Evolutionary conservation across 176 grass and related monocot species (phyloP), one percentile per base, ranked within the genome.

Genomic region (Cenchrus purpureus): DNA sequence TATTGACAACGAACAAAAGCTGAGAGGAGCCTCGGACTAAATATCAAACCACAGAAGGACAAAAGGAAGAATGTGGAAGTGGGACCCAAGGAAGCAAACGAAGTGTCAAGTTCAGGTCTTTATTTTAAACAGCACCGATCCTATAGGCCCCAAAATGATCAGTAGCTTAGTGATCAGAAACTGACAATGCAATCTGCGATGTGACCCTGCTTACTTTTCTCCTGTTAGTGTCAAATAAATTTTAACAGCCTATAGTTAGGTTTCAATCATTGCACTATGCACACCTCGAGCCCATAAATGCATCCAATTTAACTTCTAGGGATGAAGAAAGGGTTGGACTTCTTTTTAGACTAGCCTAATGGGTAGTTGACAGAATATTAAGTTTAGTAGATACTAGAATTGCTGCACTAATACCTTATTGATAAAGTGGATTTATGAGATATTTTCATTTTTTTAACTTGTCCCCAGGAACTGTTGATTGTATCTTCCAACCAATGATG

Each of bases 31-130:
- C 53, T 8, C 57, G 69, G 68, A 86, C 85, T 57, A 74, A 60
- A 84, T 25, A 84, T 53, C 40, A 56, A 84, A 82, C 12, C 64
- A 73, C 22, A 37, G 8, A 44, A 49, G 66, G 84, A 83, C 84
- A 90, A 52, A 57, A 17, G 43, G 59, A 90, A 79, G 73, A 86
- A 90, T 82, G 49, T 57, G 56, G 48, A 40, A 31, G 19, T 5
- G 50, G 40, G 25, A 43, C 78, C 72, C 79, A 89, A 78, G 65
- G 55, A 86, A 72, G 65, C 25, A 65, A 73, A 82, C 25, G 59
- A 82, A 63, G 55, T 71, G 8, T 37, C 62, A 65, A 86, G 11
- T 73, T 29, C 58, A 51, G 11, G 81, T 65, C 43, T 64, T 81
- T 86, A 73, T 67, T 74, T 78, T 78, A 79, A 54, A 52, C 64